Conservation (phyloP, 2,329 filamentous ascomycete genomes). For the Cladophialophora exuberans region DNA sequence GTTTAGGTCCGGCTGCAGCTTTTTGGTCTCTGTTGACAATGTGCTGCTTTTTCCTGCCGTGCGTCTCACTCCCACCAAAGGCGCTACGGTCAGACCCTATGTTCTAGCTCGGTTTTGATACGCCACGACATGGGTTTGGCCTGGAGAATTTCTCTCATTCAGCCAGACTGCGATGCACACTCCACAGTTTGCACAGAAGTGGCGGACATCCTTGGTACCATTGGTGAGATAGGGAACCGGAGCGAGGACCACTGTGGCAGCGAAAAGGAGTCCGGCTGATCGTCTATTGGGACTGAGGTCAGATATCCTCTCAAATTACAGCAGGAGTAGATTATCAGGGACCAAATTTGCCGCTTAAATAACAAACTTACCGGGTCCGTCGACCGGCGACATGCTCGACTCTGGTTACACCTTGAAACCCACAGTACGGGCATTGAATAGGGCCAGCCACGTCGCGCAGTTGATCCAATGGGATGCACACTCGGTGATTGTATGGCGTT, state of each 20-base stretch:
- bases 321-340: too few relatives aligned
- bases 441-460: not conserved
- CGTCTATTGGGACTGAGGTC: not conserved
- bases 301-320: not conserved
- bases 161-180: conserved; percentile 1
- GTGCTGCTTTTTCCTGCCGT: too few relatives aligned
- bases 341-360: not conserved
- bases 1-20: too few relatives aligned
- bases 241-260: not conserved
- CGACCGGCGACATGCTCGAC: conserved; percentile 1
- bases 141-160: conserved; percentile 4
- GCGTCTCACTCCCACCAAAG: not conserved
- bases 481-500: not conserved
- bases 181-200: conserved; percentile 5
- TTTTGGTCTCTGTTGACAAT: too few relatives aligned
- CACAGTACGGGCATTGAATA: conserved; percentile 2
- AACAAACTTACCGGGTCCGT: not conserved
- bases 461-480: conserved; percentile 1
- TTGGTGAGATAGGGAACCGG: conserved; percentile 3
- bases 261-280: conserved; percentile 1
- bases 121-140: not conserved
- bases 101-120: not conserved
- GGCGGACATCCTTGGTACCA: conserved; percentile 3
- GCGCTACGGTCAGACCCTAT: not conserved
- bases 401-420: conserved; percentile 1